Base-by-base conservation (phyloP, 768 basidiomycete species). In the Suillus decipiens region DNA sequence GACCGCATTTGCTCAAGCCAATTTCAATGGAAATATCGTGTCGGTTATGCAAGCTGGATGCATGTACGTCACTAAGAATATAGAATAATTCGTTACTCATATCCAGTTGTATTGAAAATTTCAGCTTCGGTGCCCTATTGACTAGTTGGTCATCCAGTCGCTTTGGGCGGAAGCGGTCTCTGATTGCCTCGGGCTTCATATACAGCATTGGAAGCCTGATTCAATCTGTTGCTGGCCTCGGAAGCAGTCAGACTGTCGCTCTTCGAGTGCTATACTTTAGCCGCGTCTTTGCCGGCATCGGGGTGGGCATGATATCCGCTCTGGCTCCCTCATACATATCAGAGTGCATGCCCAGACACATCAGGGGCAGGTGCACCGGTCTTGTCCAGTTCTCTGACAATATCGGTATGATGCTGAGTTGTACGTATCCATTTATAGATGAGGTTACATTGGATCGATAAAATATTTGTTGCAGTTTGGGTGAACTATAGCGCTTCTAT, bases 241-340 rank as follows among this genome's bases (percentile, higher is more conserved):
- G 80, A 17, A 76, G 70, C 59, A 72, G 69, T 48, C 66, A 67
- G 63, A 60, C 54, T 31, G 72, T 74, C 12, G 77, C 69, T 28
- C 68, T 79, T 24, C 66, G 71, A 14, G 73, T 79, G 12, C 70
- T 80, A 14, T 80, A 78, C 65, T 78, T 78, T 68, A 75, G 78
- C 45, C 77, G 84, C 15, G 86, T 86, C 72, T 66, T 88, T 0
- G 78, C 82, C 10, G 86, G 87, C 8, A 74, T 86, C 56, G 85
- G 86, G 1, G 83, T 86, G 41, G 84, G 84, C 6, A 80, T 80
- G 78, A 77, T 80, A 4, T 77, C 77, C 7, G 79, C 79, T 1
- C 69, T 82, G 7, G 79, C 80, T 2, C 81, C 81, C 19, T 72
- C 78, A 3, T 83, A 82, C 61, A 76, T 82, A 9, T 81, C 80